phyloP scores from a whole-genome alignment of 2,329 filamentous ascomycete genomes.

The Diaporthe sp. region DNA sequence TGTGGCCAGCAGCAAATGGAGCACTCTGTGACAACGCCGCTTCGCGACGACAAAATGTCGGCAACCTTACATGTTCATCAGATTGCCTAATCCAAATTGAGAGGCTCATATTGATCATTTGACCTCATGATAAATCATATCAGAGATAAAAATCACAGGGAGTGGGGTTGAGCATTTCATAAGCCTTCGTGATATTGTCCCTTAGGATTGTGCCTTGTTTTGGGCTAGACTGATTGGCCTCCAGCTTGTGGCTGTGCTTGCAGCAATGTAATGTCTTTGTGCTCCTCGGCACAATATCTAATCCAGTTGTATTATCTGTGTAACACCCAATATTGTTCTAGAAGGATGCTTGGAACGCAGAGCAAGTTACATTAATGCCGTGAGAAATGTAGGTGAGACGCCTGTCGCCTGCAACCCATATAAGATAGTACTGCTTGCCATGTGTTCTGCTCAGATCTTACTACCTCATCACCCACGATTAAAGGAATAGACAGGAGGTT shows the following conservation, averaged over 20 bases:
- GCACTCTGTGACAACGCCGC: background rate
- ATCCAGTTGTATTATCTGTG: background rate
- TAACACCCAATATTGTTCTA: background rate
- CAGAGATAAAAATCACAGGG: background rate
- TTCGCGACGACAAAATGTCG: background rate
- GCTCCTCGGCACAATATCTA: constrained; percentile 24
- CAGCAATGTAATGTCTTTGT: constrained; percentile 32
- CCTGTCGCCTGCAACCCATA: background rate
- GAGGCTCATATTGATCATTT: background rate
- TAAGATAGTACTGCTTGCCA: background rate
- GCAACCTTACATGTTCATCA: background rate
- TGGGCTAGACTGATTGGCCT: background rate
- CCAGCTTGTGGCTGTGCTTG: background rate
- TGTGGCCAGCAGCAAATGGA: background rate
- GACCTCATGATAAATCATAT: background rate
- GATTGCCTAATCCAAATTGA: background rate
- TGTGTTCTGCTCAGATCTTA: too few relatives aligned
- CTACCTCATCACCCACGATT: background rate
- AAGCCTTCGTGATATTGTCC: constrained; percentile 11
- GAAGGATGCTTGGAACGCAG: background rate
- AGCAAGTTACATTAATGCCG: background rate
- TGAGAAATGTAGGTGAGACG: background rate
- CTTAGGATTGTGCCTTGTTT: constrained; percentile 22
- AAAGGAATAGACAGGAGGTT: background rate
- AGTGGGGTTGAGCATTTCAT: background rate